phyloP scores from a whole-genome alignment of 192 early-diverging fungal genomes.

The Obelidium mucronatum region DNA sequence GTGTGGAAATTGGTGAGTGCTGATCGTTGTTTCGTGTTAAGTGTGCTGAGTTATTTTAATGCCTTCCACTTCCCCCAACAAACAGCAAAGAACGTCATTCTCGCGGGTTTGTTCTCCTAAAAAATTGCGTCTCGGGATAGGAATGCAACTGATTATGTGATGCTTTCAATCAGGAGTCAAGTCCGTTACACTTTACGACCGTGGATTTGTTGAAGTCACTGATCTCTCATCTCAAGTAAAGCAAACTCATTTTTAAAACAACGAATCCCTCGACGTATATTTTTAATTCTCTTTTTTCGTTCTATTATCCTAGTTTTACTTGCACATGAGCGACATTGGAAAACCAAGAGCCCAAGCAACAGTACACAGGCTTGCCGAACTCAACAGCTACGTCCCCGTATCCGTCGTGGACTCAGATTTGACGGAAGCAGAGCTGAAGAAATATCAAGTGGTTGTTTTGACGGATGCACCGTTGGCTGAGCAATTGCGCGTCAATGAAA shows the following conservation, averaged over 20 bases:
- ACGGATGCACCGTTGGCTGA: constrained; percentile 80
- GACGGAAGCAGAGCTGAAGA: constrained; percentile 65
- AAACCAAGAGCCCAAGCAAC: constrained; percentile 81
- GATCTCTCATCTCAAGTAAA: constrained; percentile 91
- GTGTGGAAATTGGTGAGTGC: constrained; percentile 98
- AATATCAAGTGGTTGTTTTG: constrained; percentile 82
- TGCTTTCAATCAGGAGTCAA: constrained; percentile 95
- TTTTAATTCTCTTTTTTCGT: background rate
- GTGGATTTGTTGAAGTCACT: constrained; percentile 70
- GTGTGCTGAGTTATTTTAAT: background rate
- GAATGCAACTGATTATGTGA: too few species aligned
- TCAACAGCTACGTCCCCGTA: constrained; percentile 98
- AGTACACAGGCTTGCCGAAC: constrained; percentile 84
- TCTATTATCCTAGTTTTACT: constrained; percentile 77
- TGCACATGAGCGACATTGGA: constrained; percentile 83
- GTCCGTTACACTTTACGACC: constrained; percentile 95
- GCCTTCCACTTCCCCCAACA: background rate
- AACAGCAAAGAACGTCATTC: constrained; percentile 94
- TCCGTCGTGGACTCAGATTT: constrained; percentile 74
- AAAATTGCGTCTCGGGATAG: background rate
- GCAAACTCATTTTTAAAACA: background rate
- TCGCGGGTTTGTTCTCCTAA: constrained; percentile 74
- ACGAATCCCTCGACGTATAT: background rate
- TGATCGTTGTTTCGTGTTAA: background rate
- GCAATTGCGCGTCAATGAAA: constrained; percentile 87